Base-by-base conservation (phyloP, 179 eudicot genomes). In the Camellia oleifera region DNA sequence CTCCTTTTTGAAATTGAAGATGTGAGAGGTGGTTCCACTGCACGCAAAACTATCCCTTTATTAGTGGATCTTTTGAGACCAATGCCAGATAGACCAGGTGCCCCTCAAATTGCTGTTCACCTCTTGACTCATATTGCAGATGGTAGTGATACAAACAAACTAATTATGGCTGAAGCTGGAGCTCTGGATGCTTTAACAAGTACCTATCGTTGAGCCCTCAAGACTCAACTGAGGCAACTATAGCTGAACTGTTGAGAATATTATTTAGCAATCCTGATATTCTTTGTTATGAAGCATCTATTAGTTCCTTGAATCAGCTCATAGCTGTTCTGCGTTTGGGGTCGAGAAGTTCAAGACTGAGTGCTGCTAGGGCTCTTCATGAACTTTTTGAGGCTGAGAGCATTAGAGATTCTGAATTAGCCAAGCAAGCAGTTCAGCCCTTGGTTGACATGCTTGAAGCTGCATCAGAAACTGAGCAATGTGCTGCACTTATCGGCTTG, bases 311-410 rank as follows among this genome's bases (percentile, higher is more conserved):
- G 73, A 85, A 84, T 75, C 92, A 92, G 82, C 91, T 90, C 69
- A 84, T 92, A 81, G 97, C 92, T 77, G 92, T 91, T 81, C 86
- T 92, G 48, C 92, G 82, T 79, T 83, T 92, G 87, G 97, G 97
- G 26, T 89, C 91, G 12, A 89, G 91, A 85, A 89, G 72, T 76
- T 83, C 97, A 72, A 83, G 94, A 74, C 76, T 89, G 69, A 91
- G 90, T 84, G 90, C 94, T 78, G 92, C 91, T 65, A 86, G 89
- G 71, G 91, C 94, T 78, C 85, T 91, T 45, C 78, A 85, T 76
- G 88, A 89, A 81, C 89, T 90, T 53, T 91, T 92, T 81, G 79
- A 88, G 77, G 87, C 86, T 48, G 92, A 89, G 44, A 46, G 85
- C 69, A 88, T 92, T 3, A 87, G 89, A 85, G 83, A 83, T 74